A percentile compares a stretch with the other conserved stretches of the same genome.
These are phyloP conservation scores for Malassezia psittaci DNA, from an alignment of 1,284 basidiomycete genomes.

Conservation along the genomic window DNA sequence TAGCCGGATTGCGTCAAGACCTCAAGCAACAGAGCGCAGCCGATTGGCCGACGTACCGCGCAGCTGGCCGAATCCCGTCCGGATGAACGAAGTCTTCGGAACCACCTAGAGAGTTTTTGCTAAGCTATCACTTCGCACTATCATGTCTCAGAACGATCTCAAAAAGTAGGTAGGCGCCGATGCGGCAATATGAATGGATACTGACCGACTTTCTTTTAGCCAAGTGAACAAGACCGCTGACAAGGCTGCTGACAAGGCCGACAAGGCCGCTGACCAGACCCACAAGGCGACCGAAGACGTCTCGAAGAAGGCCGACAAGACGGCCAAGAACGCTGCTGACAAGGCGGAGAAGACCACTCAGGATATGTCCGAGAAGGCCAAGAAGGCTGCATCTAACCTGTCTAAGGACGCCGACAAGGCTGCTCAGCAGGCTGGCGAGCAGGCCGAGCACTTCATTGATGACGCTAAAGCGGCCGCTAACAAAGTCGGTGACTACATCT, in stretches of 20 bases:
- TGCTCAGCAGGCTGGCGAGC: not conserved
- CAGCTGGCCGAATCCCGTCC: constrained; percentile 1
- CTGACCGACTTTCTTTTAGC: not conserved
- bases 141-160: constrained; percentile 9
- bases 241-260: constrained; percentile 12
- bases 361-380: constrained; percentile 21
- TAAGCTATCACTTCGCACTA: not conserved
- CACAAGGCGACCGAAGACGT: constrained; percentile 19
- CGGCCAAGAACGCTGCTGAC: constrained; percentile 21
- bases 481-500: constrained; percentile 15
- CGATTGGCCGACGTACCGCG: not conserved
- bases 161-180: not conserved
- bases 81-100: not conserved
- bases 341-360: constrained; percentile 24
- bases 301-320: constrained; percentile 16
- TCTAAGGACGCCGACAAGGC: constrained; percentile 1
- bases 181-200: not conserved
- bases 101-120: not conserved
- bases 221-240: constrained; percentile 9
- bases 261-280: constrained; percentile 19
- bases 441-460: constrained; percentile 16
- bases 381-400: constrained; percentile 9
- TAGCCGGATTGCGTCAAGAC: no score
- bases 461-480: constrained; percentile 17
- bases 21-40: not conserved